These are phyloP conservation scores for Trichoderma polysporum DNA, from an alignment of 2,329 filamentous ascomycete genomes.

Conservation along the genomic window DNA sequence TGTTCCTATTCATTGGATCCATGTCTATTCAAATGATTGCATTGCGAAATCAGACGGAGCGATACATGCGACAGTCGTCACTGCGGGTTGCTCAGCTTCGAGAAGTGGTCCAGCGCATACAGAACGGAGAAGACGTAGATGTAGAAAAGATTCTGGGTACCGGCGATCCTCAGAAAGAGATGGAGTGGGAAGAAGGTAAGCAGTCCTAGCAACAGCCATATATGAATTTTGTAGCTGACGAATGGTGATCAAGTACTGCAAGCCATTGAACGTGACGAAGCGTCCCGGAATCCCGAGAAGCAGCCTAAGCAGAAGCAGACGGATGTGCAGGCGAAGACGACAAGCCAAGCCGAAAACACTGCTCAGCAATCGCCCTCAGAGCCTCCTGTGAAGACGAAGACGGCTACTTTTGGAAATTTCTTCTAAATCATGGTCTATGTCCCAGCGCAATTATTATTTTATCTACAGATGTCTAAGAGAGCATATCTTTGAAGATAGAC, in stretches of 20 bases:
- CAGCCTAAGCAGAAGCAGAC: conserved; percentile 37
- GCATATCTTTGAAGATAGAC: conserved; percentile 57
- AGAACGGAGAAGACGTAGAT: conserved; percentile 75
- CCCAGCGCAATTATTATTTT: background rate
- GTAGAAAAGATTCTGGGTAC: conserved; percentile 80
- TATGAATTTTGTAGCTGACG: conserved; percentile 21
- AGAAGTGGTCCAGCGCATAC: conserved; percentile 71
- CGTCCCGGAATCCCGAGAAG: conserved; percentile 48
- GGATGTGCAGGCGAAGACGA: conserved; percentile 23
- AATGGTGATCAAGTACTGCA: conserved; percentile 52
- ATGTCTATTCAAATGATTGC: conserved; percentile 93
- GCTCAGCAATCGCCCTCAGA: conserved; percentile 25
- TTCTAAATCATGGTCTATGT: conserved; percentile 40
- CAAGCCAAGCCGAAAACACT: conserved; percentile 14
- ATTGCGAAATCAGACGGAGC: conserved; percentile 70
- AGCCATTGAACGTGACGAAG: conserved; percentile 65
- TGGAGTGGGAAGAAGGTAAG: conserved; percentile 84
- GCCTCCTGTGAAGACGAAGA: conserved; percentile 29
- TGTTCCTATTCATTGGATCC: conserved; percentile 85
- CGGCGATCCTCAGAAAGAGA: conserved; percentile 71
- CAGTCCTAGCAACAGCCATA: background rate
- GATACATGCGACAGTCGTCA: conserved; percentile 73
- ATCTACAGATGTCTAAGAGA: conserved; percentile 47
- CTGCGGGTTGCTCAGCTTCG: conserved; percentile 73
- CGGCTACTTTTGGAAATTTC: conserved; percentile 46